Percentiles rank a stretch among this genome's conserved stretches.
phyloP scores from a whole-genome alignment of 1,284 basidiomycete genomes.

The Microbotryomycetes sp. region DNA sequence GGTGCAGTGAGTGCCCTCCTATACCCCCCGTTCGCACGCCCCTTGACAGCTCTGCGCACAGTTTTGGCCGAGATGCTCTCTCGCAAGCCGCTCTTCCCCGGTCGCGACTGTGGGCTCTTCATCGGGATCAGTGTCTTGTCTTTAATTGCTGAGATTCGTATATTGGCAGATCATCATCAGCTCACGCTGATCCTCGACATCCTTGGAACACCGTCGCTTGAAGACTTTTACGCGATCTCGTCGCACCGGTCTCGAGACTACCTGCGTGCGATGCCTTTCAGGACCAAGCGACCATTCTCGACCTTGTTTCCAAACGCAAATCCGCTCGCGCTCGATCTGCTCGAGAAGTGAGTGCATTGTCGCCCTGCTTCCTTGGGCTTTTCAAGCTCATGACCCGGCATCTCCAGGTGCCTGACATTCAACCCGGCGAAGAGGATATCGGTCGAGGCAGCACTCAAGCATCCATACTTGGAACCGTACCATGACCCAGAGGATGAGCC shows the following conservation, averaged over 20 bases:
- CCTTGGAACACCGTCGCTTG: constrained; percentile 52
- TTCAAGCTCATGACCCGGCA: background rate
- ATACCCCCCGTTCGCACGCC: background rate
- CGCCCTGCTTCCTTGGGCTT: background rate
- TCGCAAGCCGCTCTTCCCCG: constrained; percentile 82
- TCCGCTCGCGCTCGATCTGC: constrained; percentile 77
- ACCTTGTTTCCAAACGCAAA: constrained; percentile 66
- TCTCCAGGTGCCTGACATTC: constrained; percentile 30
- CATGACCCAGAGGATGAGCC: constrained; percentile 36
- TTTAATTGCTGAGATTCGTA: no score
- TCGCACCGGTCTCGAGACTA: constrained; percentile 80
- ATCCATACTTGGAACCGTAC: constrained; percentile 35
- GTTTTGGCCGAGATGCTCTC: constrained; percentile 95
- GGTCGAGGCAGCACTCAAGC: constrained; percentile 34
- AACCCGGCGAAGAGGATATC: constrained; percentile 38
- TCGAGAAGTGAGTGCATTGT: constrained; percentile 62
- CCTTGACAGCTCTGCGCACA: background rate
- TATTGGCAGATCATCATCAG: constrained; percentile 44
- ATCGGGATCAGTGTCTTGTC: no score
- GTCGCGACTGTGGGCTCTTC: constrained; percentile 59
- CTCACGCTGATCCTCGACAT: constrained; percentile 53
- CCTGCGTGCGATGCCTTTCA: constrained; percentile 83
- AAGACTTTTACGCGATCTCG: constrained; percentile 60
- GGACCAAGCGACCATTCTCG: constrained; percentile 69
- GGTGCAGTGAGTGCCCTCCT: constrained; percentile 10